Evolutionary conservation across 108 stramenopile genomes (phyloP), one percentile per base, ranked within the genome.

Genomic region (Poteriospumella lacustris): DNA sequence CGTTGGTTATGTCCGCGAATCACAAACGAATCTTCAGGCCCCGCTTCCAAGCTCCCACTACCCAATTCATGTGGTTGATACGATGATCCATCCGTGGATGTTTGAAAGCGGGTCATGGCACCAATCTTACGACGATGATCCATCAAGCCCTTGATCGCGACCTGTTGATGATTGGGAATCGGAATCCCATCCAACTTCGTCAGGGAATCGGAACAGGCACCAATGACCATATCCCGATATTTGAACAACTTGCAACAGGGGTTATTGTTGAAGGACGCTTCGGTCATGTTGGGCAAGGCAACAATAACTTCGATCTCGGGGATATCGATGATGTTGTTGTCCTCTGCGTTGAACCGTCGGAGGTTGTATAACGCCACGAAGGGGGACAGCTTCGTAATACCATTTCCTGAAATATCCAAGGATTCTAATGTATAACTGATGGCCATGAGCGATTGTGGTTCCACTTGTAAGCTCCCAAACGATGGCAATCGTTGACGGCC

Each of bases 371-470:
- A 56, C 5, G 31, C 5, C 19, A 52, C 9, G 24, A 73, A 73
- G 12, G 70, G 70, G 9, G 15, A 3, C 31, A 73, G 33, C 9
- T 39, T 24, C 5, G 70, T 12, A 5, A 73, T 42, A 42, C n/a
- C 15, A 73, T 42, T 42, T 5, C 70, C 70, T 42, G 70, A 73
- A 29, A 73, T 73, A 39, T 73, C 70, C 5, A 73, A 12, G 5
- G 31, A n/a, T 73, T 73, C 40, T 52, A 73, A 56, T 34, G 12
- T 42, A 15, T 42, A 3, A 42, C 40, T 42, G 5, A 73, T 34
- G 5, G 41, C 33, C 9, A 9, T 3, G 9, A 73, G 5, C 38
- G 41, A 42, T 42, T 3, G 5, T 33, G n/a, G 41, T 34, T 42
- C 15, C 26, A 73, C 26, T 3, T 44, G n/a, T 15, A 73, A 26